Evolutionary conservation across 805 yeast species (phyloP).

Genomic region (Ogataea philodendri): DNA sequence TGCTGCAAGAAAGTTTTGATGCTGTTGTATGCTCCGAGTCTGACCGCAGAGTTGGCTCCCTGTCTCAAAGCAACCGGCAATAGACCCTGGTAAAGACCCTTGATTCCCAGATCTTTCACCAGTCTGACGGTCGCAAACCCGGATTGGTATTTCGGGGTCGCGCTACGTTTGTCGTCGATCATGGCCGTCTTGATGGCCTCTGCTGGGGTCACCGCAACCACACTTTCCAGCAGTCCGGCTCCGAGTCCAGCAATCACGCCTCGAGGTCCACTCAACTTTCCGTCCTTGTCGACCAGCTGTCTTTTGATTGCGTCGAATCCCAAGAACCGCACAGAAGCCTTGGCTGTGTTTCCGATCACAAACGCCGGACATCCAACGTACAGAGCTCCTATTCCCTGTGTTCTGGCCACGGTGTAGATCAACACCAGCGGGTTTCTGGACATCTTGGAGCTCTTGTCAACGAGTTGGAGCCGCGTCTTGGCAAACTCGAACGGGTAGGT

Average conservation of each 20-base stretch:
- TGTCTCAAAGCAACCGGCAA: slow-evolving; percentile 93
- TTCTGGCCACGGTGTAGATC: slow-evolving; percentile 68
- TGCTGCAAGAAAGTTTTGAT: slow-evolving; percentile 78
- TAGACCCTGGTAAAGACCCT: slow-evolving; percentile 84
- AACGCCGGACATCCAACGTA: slow-evolving; percentile 97
- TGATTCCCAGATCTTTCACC: slow-evolving; percentile 73
- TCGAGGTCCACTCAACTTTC: slow-evolving; percentile 82
- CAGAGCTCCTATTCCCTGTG: slow-evolving; percentile 75
- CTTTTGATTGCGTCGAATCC: slow-evolving; percentile 89
- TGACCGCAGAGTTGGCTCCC: slow-evolving; percentile 92
- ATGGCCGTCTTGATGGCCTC: slow-evolving; percentile 95
- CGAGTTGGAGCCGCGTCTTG: slow-evolving; percentile 85
- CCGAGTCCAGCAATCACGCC: slow-evolving; percentile 98
- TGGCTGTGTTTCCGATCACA: slow-evolving; percentile 92
- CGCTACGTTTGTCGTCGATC: slow-evolving; percentile 85
- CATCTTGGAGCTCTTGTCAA: slow-evolving; percentile 58
- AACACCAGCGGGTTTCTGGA: slow-evolving; percentile 84
- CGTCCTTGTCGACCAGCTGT: slow-evolving; percentile 74
- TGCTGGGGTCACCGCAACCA: slow-evolving; percentile 93
- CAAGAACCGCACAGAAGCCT: slow-evolving; percentile 91
- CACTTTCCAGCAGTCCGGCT: slow-evolving; percentile 90
- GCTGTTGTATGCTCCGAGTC: slow-evolving; percentile 89
- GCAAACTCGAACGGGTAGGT: slow-evolving; percentile 98
- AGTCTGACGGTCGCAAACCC: slow-evolving; percentile 67
- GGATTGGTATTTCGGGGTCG: slow-evolving; percentile 72